Evolutionary conservation across 768 basidiomycete species (phyloP), one percentile per base, ranked within the genome.

Genomic region (Amanita rubescens): DNA sequence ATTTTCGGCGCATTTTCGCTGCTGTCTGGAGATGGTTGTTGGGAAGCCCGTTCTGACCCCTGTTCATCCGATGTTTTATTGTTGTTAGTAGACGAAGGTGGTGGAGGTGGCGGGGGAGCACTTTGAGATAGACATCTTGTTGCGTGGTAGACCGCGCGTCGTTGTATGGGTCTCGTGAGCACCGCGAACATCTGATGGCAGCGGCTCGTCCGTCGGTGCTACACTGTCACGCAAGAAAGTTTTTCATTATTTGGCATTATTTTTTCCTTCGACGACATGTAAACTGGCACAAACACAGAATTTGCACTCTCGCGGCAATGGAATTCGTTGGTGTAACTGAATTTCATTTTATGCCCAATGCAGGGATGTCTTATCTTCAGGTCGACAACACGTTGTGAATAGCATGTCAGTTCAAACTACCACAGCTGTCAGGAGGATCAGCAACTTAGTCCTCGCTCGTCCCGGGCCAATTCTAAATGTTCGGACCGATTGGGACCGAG

Each of bases 51-150:
- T 12, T 47, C 45, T 8, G 43, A 24, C 7, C 24, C 19, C 10
- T 53, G 51, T 35, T 44, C 32, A 17, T 5, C 12, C 7, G 34
- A 19, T 7, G 17, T 4, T 7, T 37, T 49, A 17, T 37, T 25
- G 10, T 20, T n/a, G 15, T 15, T 27, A n/a, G n/a, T 19, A 17
- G 48, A 24, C 10, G 53, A 38, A 27, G 53, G 37, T 50, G 61
- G 54, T 57, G 65, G 47, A 15, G 63, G 55, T 9, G 63, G 54
- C 30, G 49, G 42, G 4, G 64, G 61, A 15, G 63, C 57, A 20
- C 62, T 64, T 59, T 71, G 63, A 15, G 73, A 69, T 57, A 69
- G 61, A 51, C 65, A 72, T 64, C 72, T 65, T 55, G 66, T 60
- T 11, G 69, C 60, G n/a, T 64, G 63, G 46, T 58, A 58, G 41